Conservation (phyloP, 805 yeast genomes). For the Suhomyces kilbournensis region DNA sequence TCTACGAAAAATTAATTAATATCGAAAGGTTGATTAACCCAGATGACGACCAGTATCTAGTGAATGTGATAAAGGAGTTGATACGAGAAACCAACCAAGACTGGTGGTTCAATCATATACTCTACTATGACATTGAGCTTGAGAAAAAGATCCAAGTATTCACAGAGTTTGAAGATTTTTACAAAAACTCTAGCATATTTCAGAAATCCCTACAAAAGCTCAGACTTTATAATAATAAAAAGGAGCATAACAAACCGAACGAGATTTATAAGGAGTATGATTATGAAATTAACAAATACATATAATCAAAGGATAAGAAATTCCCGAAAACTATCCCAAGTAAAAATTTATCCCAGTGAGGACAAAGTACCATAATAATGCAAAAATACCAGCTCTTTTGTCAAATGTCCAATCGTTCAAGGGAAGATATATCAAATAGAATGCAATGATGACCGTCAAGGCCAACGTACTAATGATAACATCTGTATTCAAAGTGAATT, state of each 20-base stretch:
- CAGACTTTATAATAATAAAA: not conserved
- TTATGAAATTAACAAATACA: conserved; percentile 4
- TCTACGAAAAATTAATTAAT: conserved; percentile 41
- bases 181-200: conserved; percentile 8
- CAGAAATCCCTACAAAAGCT: conserved; percentile 7
- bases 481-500: conserved; percentile 21
- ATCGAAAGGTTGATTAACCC: conserved; percentile 35
- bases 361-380: conserved; percentile 19
- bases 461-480: conserved; percentile 24
- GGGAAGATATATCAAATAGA: conserved; percentile 27
- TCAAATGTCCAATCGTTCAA: conserved; percentile 35
- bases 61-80: conserved; percentile 26
- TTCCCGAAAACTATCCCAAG: not conserved
- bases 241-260: not conserved
- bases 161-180: conserved; percentile 16
- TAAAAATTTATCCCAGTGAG: conserved; percentile 18
- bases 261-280: conserved; percentile 5
- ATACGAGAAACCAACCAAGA: conserved; percentile 32
- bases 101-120: conserved; percentile 32
- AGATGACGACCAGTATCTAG: conserved; percentile 22
- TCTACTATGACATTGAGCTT: conserved; percentile 20
- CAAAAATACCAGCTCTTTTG: conserved; percentile 24
- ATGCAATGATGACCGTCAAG: conserved; percentile 20
- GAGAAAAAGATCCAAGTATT: conserved; percentile 21
- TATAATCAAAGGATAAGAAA: not conserved